Conservation (phyloP, 164 flowering plant species). For the Aristolochia californica region DNA sequence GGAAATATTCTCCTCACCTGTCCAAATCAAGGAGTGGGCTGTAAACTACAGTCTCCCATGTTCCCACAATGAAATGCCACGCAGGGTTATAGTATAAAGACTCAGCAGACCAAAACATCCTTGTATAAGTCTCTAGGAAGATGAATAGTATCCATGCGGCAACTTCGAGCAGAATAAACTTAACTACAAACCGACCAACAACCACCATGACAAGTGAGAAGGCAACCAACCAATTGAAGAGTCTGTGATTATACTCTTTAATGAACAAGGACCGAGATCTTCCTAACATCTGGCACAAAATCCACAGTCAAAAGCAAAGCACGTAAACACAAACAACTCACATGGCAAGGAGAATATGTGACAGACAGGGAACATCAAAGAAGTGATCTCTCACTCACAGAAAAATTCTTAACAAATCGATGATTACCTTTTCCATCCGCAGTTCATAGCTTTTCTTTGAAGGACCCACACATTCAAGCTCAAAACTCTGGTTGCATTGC, state of each 20-base stretch:
- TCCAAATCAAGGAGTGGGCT: conserved; percentile 93
- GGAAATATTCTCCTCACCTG: conserved; percentile 39
- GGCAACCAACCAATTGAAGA: conserved; percentile 97
- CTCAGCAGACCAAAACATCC: conserved; percentile 98
- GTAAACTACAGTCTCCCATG: conserved; percentile 93
- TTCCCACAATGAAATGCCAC: conserved; percentile 82
- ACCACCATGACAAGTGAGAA: conserved; percentile 97
- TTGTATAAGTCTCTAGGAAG: conserved; percentile 90
- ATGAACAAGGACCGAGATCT: conserved; percentile 75
- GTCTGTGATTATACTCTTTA: conserved; percentile 91
- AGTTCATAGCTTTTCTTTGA: conserved; percentile 72
- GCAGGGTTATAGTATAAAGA: conserved; percentile 89
- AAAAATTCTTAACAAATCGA: no score
- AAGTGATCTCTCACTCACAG: no score
- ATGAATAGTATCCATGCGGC: conserved; percentile 94
- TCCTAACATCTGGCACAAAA: conserved; percentile 74
- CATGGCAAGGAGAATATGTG: no score
- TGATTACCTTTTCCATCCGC: conserved; percentile 91
- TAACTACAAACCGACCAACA: conserved; percentile 81
- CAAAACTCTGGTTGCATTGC: conserved; percentile 90
- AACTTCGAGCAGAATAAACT: conserved; percentile 65
- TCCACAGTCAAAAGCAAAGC: no score
- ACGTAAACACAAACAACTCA: no score
- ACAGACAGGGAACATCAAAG: no score
- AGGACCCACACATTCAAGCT: conserved; percentile 84